Percentiles rank a stretch among this genome's conserved stretches.
These are phyloP conservation scores for Thraustotheca clavata DNA, from an alignment of 352 stramenopile species.

Conservation along the genomic window DNA sequence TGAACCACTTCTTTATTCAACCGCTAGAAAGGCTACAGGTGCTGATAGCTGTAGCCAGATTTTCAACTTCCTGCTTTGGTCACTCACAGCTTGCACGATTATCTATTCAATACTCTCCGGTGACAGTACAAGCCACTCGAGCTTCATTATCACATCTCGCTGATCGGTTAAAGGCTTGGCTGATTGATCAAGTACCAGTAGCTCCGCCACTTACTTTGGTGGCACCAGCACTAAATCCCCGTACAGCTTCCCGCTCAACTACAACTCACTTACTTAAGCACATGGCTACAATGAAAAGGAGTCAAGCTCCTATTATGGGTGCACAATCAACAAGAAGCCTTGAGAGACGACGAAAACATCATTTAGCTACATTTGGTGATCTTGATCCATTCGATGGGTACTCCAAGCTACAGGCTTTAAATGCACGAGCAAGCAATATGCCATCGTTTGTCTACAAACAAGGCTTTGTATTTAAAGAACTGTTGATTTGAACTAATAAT, in stretches of 20 bases:
- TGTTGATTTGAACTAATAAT: background rate
- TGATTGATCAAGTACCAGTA: no score
- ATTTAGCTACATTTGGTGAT: slow-evolving; percentile 24
- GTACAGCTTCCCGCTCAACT: background rate
- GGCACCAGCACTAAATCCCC: background rate
- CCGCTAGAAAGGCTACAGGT: slow-evolving; percentile 28
- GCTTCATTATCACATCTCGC: background rate
- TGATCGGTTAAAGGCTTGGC: no score
- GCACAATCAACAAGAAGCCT: background rate
- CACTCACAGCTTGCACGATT: background rate
- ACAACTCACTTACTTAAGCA: background rate
- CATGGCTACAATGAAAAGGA: background rate
- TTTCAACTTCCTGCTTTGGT: background rate
- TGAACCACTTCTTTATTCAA: slow-evolving; percentile 35
- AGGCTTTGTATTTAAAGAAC: background rate
- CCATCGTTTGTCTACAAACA: background rate
- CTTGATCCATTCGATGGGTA: slow-evolving; percentile 32
- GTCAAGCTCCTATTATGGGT: background rate
- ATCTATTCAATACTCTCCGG: background rate
- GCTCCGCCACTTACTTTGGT: background rate
- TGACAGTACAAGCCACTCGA: background rate
- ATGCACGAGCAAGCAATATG: background rate
- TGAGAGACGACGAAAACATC: background rate
- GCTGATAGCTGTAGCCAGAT: background rate
- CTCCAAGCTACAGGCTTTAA: slow-evolving; percentile 17